Base-by-base conservation (phyloP, 495 filamentous ascomycete species). In the Parathielavia appendiculata region DNA sequence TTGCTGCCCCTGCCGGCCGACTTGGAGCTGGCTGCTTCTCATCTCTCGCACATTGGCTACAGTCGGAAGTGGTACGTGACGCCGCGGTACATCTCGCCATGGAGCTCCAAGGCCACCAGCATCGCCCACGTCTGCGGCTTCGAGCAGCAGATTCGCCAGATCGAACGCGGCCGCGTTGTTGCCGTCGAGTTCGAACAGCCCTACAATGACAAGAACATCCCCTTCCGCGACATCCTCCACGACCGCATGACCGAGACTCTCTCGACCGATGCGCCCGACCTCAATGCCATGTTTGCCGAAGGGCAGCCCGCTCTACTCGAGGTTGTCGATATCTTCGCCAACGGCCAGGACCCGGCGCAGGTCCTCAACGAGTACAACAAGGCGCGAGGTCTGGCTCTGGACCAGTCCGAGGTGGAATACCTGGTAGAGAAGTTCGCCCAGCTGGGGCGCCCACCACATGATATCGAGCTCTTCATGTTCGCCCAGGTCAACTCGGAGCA, bases 401-500 rank as follows among this genome's bases (percentile, higher is more conserved):
- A 97, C 69, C 77, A 84, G 19, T 86, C 85, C 0, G 92, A 97
- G 67, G 92, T 97, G 63, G 86, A 97, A n/a, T 97, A 97, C 67
- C 78, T 97, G 32, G 86, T 93, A 11, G 82, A 90, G 38, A 88
- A 86, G 34, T 97, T 93, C 71, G 84, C 83, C 30, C 76, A 87
- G 44, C 80, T 90, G 22, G 86, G 86, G 14, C 78, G 83, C 80
- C 67, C 86, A 72, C 92, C 91, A 0, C 86, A 86, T 45, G 93
- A 98, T 73, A 87, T 96, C 52, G 93, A 98, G 74, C 80, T 97
- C 14, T 97, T 96, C 79, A 97, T 97, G 95, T 98, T 97, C 70
- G 92, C 92, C 30, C 93, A 98, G 72, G 92, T 98, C 62, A 91
- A 91, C 71, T 90, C 88, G 3, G 87, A 91, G 73, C 87, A 91